phyloP scores from a whole-genome alignment of 2,329 filamentous ascomycete genomes.

The Penicillium sp. region DNA sequence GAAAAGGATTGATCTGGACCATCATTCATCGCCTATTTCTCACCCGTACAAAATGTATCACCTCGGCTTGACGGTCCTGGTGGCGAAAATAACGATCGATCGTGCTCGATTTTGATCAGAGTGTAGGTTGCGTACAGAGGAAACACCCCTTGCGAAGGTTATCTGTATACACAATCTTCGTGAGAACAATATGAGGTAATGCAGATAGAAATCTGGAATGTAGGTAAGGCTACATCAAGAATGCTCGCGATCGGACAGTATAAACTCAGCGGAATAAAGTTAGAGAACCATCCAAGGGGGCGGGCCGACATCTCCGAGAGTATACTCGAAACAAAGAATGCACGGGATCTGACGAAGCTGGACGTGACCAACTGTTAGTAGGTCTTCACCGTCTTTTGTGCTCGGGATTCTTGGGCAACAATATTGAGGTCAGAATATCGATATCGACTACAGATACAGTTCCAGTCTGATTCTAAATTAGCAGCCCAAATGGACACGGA shows the following conservation, averaged over 20 bases:
- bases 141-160: too few species aligned
- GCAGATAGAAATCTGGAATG: slow-evolving; percentile 2
- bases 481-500: slow-evolving; percentile 9
- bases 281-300: too few species aligned
- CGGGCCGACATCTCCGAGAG: slow-evolving; percentile 1
- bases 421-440: slow-evolving; percentile 17
- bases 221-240: slow-evolving; percentile 8
- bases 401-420: slow-evolving; percentile 11
- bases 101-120: too few species aligned
- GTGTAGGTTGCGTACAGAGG: too few species aligned
- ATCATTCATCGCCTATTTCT: too few species aligned
- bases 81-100: too few species aligned
- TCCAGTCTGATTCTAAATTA: slow-evolving; percentile 15
- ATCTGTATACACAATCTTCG: too few species aligned
- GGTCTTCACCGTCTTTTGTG: slow-evolving; percentile 24
- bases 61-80: too few species aligned
- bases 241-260: slow-evolving; percentile 4
- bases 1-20: too few species aligned
- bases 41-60: too few species aligned
- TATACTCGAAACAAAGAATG: neutral
- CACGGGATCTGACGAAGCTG: too few species aligned
- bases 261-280: too few species aligned
- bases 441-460: slow-evolving; percentile 19
- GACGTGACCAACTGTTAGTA: slow-evolving; percentile 2
- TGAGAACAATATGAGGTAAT: slow-evolving; percentile 7